Evolutionary conservation across 257 asterid genomes (phyloP).

Genomic region (Penstemon eatonii): DNA sequence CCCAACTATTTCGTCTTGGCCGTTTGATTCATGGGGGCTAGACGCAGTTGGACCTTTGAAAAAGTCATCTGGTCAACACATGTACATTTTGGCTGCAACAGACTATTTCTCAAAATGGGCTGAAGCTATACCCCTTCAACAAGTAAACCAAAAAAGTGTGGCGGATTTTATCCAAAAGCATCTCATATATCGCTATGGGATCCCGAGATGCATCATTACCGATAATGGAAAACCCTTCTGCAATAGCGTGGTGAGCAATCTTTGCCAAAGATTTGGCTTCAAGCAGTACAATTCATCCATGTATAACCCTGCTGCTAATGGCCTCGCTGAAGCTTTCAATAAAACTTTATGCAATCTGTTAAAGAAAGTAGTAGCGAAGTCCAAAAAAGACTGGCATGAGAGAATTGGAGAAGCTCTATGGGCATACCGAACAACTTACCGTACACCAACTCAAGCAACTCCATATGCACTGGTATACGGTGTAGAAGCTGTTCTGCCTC

Average conservation of each 20-base stretch:
- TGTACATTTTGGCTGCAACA: not conserved
- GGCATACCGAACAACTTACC: not conserved
- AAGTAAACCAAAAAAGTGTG: not conserved
- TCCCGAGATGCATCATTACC: too few species aligned
- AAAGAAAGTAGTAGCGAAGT: too few species aligned
- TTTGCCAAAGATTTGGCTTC: not conserved
- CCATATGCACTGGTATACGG: not conserved
- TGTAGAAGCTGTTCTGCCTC: not conserved
- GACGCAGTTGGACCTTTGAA: too few species aligned
- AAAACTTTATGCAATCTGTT: too few species aligned
- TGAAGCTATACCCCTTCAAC: not conserved
- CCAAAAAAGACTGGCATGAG: too few species aligned
- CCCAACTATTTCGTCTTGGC: not conserved
- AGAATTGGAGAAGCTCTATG: not conserved
- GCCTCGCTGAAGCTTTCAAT: too few species aligned
- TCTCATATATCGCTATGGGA: too few species aligned
- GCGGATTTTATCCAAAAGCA: not conserved
- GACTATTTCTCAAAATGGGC: not conserved
- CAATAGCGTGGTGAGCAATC: not conserved
- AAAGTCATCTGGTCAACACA: too few species aligned
- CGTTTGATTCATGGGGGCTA: not conserved
- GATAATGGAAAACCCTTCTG: not conserved
- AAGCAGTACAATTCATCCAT: not conserved
- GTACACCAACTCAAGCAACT: not conserved
- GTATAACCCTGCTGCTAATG: not conserved